Evolutionary conservation across 2,329 filamentous ascomycete genomes (phyloP), one percentile per base, ranked within the genome.

Genomic region (Fusarium pilosicola): DNA sequence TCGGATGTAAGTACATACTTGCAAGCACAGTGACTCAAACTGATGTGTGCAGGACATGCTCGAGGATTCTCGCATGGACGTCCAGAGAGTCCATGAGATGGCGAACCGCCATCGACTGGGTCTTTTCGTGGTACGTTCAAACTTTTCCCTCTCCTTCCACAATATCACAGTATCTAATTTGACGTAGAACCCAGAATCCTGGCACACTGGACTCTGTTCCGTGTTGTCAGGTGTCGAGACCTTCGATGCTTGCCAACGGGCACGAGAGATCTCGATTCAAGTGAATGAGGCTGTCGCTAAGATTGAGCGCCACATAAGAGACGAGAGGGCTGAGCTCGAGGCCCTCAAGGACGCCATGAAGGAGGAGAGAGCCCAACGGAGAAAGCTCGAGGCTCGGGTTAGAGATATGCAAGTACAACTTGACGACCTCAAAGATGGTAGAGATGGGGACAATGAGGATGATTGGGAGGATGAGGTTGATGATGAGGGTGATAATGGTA

Each of bases 331-430:
- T 14, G 24, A 24, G 42, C 24, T 20, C 5, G 26, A 26, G 11
- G 42, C 17, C 24, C 42, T 45, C 0, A 45, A 45, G 42, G 42
- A 26, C 5, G 24, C 12, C 9, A 0, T 45, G 17, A 12, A 45
- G 9, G 12, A 14, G 12, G 42, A 45, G 42, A 45, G 13, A 12
- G 2, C 17, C 5, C 0, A 13, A 8, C 6, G 42, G 7, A 5
- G 20, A 24, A 45, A 13, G 42, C 42, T 45, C 8, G 42, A 45
- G 42, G 42, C 17, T 13, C 11, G 2, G 17, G 17, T 45, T 9
- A 13, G 12, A 26, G 24, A 18, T 8, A 45, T 45, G 42, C 17
- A 20, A 13, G 7, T 4, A 0, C 24, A 45, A 6, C 11, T 45
- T 26, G 12, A 45, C 7, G 42, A 7, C 17, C 11, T 45, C 5